phyloP scores from a whole-genome alignment of 371 early-diverging fungal genomes.

The Zopfochytrium polystomum region DNA sequence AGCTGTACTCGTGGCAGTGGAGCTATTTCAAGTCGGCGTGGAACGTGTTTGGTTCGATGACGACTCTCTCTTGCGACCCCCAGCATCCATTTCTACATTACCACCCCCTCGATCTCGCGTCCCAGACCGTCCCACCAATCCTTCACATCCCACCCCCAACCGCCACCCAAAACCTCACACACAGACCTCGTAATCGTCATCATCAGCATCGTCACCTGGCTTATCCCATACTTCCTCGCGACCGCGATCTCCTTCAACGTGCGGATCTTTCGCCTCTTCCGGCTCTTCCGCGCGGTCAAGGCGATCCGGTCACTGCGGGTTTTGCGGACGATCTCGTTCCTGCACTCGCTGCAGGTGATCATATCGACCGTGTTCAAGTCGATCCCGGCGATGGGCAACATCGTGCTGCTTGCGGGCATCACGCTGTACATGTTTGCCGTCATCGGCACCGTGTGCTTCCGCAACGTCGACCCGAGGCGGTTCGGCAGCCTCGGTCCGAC shows the following conservation, averaged over 20 bases:
- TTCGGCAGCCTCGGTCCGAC: constrained; percentile 28
- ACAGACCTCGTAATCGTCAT: constrained; percentile 32
- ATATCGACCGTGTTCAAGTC: constrained; percentile 35
- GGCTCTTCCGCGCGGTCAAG: constrained; percentile 24
- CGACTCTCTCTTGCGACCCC: neutral
- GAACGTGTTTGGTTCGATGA: constrained; percentile 29
- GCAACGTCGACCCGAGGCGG: constrained; percentile 23
- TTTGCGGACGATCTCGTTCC: constrained; percentile 34
- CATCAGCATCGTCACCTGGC: constrained; percentile 22
- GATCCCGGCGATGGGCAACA: constrained; percentile 40
- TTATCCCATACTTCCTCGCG: constrained; percentile 23
- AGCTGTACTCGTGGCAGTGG: constrained; percentile 24
- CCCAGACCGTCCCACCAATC: no score
- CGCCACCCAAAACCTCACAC: neutral
- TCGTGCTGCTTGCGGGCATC: constrained; percentile 19
- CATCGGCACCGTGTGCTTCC: constrained; percentile 21
- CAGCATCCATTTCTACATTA: no score
- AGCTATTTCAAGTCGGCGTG: constrained; percentile 28
- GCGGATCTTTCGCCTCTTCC: constrained; percentile 25
- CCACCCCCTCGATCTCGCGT: no score
- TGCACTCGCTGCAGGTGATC: constrained; percentile 29
- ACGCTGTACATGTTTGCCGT: constrained; percentile 34
- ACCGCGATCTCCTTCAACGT: constrained; percentile 19
- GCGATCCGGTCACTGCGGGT: constrained; percentile 31
- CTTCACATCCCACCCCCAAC: no score